phyloP scores from a whole-genome alignment of 202 grass and related monocot genomes.

The Digitaria exilis region DNA sequence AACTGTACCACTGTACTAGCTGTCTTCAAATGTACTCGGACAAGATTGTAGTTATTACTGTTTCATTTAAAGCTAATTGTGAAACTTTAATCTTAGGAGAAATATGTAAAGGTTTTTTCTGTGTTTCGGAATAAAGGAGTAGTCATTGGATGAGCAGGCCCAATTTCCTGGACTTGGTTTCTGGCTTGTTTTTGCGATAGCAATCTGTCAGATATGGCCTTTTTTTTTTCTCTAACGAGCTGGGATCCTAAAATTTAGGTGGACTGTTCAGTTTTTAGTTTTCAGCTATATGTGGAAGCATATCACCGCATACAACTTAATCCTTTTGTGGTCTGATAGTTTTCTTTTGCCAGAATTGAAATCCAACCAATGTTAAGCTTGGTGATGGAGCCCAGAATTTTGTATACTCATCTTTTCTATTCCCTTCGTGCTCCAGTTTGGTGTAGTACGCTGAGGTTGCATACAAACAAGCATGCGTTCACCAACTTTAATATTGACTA shows the following conservation, averaged over 20 bases:
- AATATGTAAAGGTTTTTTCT: background rate
- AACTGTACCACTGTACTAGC: background rate
- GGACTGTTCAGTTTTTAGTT: background rate
- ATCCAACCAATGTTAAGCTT: background rate
- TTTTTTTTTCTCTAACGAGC: background rate
- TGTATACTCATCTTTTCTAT: background rate
- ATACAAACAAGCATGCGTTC: background rate
- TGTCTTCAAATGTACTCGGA: conserved; percentile 1
- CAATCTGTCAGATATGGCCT: background rate
- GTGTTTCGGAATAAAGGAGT: background rate
- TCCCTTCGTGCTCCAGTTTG: conserved; percentile 2
- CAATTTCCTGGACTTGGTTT: background rate
- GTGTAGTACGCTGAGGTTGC: background rate
- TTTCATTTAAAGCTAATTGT: background rate
- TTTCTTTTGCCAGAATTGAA: conserved; percentile 21
- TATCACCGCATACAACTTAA: background rate
- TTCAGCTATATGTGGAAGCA: background rate
- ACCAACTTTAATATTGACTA: background rate
- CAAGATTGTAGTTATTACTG: background rate
- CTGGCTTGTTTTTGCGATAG: background rate
- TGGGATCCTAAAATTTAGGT: background rate
- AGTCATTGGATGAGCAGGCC: background rate
- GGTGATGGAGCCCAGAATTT: background rate
- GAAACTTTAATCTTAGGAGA: background rate
- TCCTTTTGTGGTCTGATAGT: background rate